These are phyloP conservation scores for Tilletia caries DNA, from an alignment of 1,284 basidiomycete species.

Conservation along the genomic window DNA sequence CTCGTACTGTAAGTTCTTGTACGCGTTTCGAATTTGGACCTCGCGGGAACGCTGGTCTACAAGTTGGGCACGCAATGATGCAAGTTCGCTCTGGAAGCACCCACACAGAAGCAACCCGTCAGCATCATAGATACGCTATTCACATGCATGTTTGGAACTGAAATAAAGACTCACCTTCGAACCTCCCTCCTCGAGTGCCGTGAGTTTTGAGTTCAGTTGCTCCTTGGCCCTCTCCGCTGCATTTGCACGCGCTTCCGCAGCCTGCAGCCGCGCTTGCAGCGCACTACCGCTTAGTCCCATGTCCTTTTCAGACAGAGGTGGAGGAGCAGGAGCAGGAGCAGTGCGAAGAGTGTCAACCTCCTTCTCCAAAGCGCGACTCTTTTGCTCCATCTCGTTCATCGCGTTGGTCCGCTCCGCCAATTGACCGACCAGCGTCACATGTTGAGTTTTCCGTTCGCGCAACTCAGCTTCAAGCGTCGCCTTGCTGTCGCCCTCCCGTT, in stretches of 20 bases:
- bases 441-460: background rate
- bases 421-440: constrained; percentile 3
- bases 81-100: background rate
- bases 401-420: constrained; percentile 7
- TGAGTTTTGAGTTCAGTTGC: background rate
- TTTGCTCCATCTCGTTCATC: constrained; percentile 10
- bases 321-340: background rate
- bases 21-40: constrained; percentile 38
- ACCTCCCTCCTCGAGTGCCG: constrained; percentile 4
- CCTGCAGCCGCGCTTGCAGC: background rate
- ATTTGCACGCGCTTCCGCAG: background rate
- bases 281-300: too few relatives aligned
- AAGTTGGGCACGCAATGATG: constrained; percentile 3
- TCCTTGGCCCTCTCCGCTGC: background rate
- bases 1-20: constrained; percentile 40
- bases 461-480: background rate
- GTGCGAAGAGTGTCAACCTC: background rate
- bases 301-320: background rate
- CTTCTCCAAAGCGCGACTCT: constrained; percentile 4
- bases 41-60: constrained; percentile 33
- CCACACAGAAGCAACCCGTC: background rate
- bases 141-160: background rate
- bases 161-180: constrained; percentile 4
- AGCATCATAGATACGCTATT: background rate
- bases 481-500: background rate